Conservation (phyloP, 495 filamentous ascomycete species). For the Aspergillus baeticus region DNA sequence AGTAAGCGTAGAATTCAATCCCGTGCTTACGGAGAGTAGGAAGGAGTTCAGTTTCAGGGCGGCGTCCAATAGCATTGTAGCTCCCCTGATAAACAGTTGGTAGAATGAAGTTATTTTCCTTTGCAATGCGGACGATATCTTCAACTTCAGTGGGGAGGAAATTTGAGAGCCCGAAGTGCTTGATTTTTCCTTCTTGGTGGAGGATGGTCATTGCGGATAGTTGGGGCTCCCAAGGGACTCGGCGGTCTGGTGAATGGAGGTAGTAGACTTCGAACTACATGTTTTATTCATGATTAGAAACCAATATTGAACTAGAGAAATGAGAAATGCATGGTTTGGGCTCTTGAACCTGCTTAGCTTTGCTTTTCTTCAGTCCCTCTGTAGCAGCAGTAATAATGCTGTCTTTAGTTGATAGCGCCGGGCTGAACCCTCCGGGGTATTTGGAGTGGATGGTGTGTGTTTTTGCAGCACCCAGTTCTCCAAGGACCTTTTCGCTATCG, state of each 20-base stretch:
- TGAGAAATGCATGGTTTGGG: too few species aligned
- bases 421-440: not conserved
- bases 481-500: not conserved
- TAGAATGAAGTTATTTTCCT: slow-evolving; percentile 34
- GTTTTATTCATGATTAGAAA: too few species aligned
- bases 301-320: too few species aligned
- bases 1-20: slow-evolving; percentile 50
- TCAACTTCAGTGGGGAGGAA: slow-evolving; percentile 27
- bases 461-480: not conserved
- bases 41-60: slow-evolving; percentile 39
- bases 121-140: slow-evolving; percentile 35
- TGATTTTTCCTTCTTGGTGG: slow-evolving; percentile 17
- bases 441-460: not conserved
- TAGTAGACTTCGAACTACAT: slow-evolving; percentile 30
- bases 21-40: slow-evolving; percentile 48
- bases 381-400: not conserved
- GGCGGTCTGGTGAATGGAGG: slow-evolving; percentile 31
- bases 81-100: slow-evolving; percentile 51
- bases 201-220: slow-evolving; percentile 30
- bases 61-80: slow-evolving; percentile 45
- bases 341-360: not conserved
- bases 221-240: slow-evolving; percentile 35
- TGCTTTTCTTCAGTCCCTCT: not conserved
- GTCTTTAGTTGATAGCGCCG: not conserved
- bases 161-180: slow-evolving; percentile 42